A percentile compares a stretch with the other conserved stretches of the same genome.
Evolutionary conservation across 179 eudicot genomes (phyloP).

Genomic region (Beta corolliflora): DNA sequence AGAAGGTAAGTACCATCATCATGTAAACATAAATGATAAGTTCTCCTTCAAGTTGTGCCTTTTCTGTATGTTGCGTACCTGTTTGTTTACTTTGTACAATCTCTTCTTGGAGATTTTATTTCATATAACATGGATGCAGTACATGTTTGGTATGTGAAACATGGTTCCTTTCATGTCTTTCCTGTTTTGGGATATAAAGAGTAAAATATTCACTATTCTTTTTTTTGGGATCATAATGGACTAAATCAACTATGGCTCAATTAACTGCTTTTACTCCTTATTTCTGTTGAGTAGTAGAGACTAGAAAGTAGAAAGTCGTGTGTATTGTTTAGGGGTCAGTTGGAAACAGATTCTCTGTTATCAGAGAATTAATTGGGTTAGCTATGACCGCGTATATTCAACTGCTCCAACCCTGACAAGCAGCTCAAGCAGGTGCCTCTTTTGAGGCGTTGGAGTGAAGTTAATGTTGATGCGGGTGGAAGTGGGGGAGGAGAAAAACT

Average conservation of each 20-base stretch:
- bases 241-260: background rate
- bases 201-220: background rate
- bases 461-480: background rate
- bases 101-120: background rate
- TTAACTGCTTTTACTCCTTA: background rate
- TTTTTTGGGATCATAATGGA: background rate
- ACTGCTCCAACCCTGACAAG: background rate
- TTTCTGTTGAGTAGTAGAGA: background rate
- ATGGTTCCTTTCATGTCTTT: background rate
- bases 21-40: background rate
- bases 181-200: background rate
- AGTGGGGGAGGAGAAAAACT: background rate
- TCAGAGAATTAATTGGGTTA: background rate
- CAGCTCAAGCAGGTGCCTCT: background rate
- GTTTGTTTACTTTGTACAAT: background rate
- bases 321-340: background rate
- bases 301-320: background rate
- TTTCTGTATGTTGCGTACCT: background rate
- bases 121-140: background rate
- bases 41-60: background rate
- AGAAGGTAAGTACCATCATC: constrained; percentile 51
- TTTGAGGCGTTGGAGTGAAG: background rate
- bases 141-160: background rate
- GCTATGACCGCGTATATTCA: background rate
- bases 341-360: background rate